A percentile compares a stretch with the other conserved stretches of the same genome.
phyloP scores from a whole-genome alignment of 225 moss, liverwort and hornwort genomes.

The Straminergon stramineum region DNA sequence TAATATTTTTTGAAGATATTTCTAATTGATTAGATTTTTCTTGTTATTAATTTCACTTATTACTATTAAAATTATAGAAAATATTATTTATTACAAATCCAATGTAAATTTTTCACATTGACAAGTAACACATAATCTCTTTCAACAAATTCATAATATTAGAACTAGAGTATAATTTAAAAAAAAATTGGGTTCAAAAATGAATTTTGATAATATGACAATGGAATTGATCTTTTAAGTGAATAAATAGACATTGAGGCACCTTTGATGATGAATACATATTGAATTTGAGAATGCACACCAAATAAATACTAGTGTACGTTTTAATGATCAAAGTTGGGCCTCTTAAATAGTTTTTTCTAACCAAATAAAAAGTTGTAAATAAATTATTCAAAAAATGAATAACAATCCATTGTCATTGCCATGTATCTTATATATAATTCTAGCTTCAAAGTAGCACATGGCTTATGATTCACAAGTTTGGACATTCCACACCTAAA shows the following conservation, averaged over 20 bases:
- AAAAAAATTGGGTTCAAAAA: background rate
- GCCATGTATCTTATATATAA: background rate
- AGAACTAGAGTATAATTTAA: rapidly evolving
- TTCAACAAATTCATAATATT: background rate
- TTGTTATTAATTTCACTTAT: background rate
- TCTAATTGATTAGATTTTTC: background rate
- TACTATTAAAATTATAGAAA: background rate
- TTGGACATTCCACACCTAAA: background rate
- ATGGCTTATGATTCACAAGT: background rate
- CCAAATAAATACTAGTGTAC: background rate
- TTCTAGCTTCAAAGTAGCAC: background rate
- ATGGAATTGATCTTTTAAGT: background rate
- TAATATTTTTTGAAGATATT: background rate
- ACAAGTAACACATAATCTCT: background rate
- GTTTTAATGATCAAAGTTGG: background rate
- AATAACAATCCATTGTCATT: background rate
- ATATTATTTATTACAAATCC: background rate
- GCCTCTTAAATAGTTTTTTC: too few relatives aligned
- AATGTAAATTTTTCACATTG: background rate
- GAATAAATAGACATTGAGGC: background rate
- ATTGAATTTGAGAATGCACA: background rate
- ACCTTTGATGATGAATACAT: background rate
- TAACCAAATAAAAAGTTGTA: too few relatives aligned
- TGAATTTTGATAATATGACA: background rate
- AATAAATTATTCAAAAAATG: background rate